Evolutionary conservation across 2,329 filamentous ascomycete species (phyloP), one percentile per base, ranked within the genome.

Genomic region (Ophiobolus disseminans): DNA sequence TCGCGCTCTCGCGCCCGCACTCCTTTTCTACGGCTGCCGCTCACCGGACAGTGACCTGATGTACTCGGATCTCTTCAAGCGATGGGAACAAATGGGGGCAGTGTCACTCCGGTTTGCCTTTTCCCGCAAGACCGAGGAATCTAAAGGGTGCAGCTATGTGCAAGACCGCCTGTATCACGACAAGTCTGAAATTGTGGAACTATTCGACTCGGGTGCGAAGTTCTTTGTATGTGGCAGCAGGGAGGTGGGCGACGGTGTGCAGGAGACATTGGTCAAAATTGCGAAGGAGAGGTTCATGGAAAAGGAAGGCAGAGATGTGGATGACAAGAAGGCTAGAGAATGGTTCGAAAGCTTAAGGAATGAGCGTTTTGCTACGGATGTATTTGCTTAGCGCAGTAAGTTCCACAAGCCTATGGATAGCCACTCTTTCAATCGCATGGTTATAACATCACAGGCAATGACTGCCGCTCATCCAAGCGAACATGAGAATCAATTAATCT

Each of bases 21-120:
- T 89, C n/a, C 76, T 89, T 1, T 88, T 87, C 74, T 80, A 83
- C 57, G 87, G 86, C 4, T 88, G 85, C 65, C 81, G 82, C 11
- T 65, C 75, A 4, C 79, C 80, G 1, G 76, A 75, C 0, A 67
- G 73, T 10, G 86, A 89, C 55, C 78, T 84, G 31, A 63, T 89
- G 0, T 89, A 89, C 70, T 72, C 77, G 0, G 78, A 81, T 0
- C 81, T 85, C 53, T 69, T 89, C 3, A 77, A 78, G 11, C 66
- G 63, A 5, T 91, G 88, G 88, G 78, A 85, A 60, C 53, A 64
- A 1, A 63, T 77, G 0, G 87, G 87, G 2, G 85, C 80, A 0
- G 85, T 90, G 0, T 76, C 80, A 1, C 78, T 90, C 0, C 76
- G 79, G 0, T 79, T 83, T 54, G 85, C 87, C 0, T 90, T 81